Evolutionary conservation across 2,329 filamentous ascomycete species (phyloP), one percentile per base, ranked within the genome.

Genomic region (Ascochyta rabiei): DNA sequence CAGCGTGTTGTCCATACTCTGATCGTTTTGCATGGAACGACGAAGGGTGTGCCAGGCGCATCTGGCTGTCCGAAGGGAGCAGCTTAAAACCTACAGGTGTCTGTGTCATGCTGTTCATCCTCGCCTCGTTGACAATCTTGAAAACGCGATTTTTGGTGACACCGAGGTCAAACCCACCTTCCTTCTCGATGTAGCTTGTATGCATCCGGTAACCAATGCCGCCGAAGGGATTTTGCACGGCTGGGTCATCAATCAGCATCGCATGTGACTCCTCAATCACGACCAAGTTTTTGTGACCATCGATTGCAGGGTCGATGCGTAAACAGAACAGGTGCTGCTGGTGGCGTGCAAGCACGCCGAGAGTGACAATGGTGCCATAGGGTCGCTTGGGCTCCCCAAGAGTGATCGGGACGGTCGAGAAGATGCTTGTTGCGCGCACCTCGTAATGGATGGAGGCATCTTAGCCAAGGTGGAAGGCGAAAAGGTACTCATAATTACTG

Each of bases 21-120:
- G 68, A 64, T 33, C 69, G 68, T 30, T 54, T 54, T 1, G 58
- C 53, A 26, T 68, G 64, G 35, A 60, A 69, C 0, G 67, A 67
- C 1, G 46, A 42, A 1, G 60, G 57, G 43, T 68, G 60, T 1
- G 68, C 61, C 8, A 71, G 64, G 3, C 71, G 46, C 53, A 64
- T 56, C 39, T 70, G 70, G 48, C 61, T 66, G 34, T 61, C 56
- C 4, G 47, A 61, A 8, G 80, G 78, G 3, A 76, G 59, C 28
- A 85, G 70, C 63, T 81, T 82, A 69, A 82, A 84, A 0, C 75
- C 81, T 0, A 83, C 75, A 6, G 77, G 76, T 53, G 77, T 79
- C n/a, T 80, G 79, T 8, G 80, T 82, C 21, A 82, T 70, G 1
- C 66, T 64, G 56, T 85, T 85, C 48, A 70, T 75, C 59, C 76